phyloP scores from a whole-genome alignment of 257 asterid genomes.

The Penstemon barbatus region DNA sequence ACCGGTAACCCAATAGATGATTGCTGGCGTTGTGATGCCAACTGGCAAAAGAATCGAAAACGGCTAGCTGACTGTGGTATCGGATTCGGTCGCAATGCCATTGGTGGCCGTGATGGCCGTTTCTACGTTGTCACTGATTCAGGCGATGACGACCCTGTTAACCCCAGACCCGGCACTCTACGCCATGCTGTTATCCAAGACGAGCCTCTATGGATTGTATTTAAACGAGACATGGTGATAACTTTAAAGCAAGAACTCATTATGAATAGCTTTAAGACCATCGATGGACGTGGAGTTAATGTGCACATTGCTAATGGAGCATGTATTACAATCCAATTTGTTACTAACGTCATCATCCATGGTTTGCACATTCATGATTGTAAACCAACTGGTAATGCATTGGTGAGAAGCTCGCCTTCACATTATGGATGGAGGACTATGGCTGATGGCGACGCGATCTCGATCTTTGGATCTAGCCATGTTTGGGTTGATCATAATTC shows the following conservation, averaged over 20 bases:
- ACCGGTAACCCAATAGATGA: slow-evolving; percentile 93
- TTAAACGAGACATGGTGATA: slow-evolving; percentile 85
- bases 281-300: slow-evolving; percentile 80
- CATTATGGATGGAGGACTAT: slow-evolving; percentile 94
- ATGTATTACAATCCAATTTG: slow-evolving; percentile 71
- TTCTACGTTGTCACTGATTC: slow-evolving; percentile 70
- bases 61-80: slow-evolving; percentile 84
- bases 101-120: slow-evolving; percentile 90
- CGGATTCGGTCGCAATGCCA: slow-evolving; percentile 86
- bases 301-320: slow-evolving; percentile 87
- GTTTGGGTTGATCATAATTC: slow-evolving; percentile 92
- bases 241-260: slow-evolving; percentile 79
- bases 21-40: slow-evolving; percentile 82
- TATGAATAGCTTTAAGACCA: slow-evolving; percentile 91
- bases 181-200: slow-evolving; percentile 91
- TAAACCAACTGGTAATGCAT: slow-evolving; percentile 83
- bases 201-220: slow-evolving; percentile 80
- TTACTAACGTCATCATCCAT: slow-evolving; percentile 76
- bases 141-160: slow-evolving; percentile 60
- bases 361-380: slow-evolving; percentile 81
- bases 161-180: slow-evolving; percentile 74
- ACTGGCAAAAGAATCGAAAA: slow-evolving; percentile 70
- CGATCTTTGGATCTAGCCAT: slow-evolving; percentile 88
- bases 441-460: slow-evolving; percentile 90
- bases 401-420: slow-evolving; percentile 83